Evolutionary conservation across 345 rosid genomes (phyloP), one percentile per base, ranked within the genome.

Genomic region (Erodium maritimum): DNA sequence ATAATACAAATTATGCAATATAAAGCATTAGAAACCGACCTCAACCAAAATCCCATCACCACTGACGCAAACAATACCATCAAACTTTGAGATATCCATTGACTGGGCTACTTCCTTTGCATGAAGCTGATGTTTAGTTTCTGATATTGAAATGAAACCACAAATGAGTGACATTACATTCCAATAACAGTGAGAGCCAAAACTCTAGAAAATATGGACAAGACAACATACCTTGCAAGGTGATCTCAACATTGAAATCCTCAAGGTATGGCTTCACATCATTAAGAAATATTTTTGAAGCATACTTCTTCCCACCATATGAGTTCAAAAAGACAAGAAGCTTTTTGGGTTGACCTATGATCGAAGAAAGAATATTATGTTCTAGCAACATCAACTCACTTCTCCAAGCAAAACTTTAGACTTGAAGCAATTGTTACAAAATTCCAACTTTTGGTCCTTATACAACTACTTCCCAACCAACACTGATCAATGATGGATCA

Each of bases 31-130:
- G 37, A 29, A 29, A 29, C 37, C 5, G 37, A 93, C 99, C 96
- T 93, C 99, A 64, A 82, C 99, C 65, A 93, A 96, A 33, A 87
- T 59, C 23, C 96, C 99, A 50, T 93, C 99, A 5, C 99, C 99
- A 17, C 99, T 93, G 55, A 89, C 91, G 67, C 96, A 89, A 67
- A 89, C 96, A 69, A 93, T 76, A 25, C 96, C 99, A 64, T 93
- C 95, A 23, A 77, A 89, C 59, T 64, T 71, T 0, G 82, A 63
- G 21, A 86, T 69, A 75, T 89, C 94, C 73, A 87, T 52, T 12
- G 73, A 62, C 29, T 45, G 77, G 57, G 73, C 83, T 20, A 87
- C 76, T 55, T 83, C 91, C 80, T 89, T 89, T 1, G 99, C 96
- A 62, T 93, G 95, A 60, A 89, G 75, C 68, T 74, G 83, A 60